Conservation (phyloP, 2,329 filamentous ascomycete species). For the Curvularia spicifera region DNA sequence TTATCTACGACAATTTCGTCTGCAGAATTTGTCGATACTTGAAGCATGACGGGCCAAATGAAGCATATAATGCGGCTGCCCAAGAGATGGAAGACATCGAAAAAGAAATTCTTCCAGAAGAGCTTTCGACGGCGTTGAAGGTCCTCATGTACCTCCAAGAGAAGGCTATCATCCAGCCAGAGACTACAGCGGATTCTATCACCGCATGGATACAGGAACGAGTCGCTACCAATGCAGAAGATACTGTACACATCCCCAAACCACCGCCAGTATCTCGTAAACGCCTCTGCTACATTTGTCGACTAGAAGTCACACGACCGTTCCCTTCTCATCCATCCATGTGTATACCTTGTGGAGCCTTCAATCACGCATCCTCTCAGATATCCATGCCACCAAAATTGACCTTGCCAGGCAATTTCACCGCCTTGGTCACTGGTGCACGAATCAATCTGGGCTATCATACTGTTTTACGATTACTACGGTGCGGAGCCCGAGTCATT, state of each 20-base stretch:
- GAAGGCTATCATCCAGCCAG: conserved; percentile 1
- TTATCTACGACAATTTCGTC: conserved; percentile 5
- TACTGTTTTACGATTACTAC: conserved; percentile 16
- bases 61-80: background rate
- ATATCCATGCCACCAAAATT: conserved; percentile 13
- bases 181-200: conserved; percentile 8
- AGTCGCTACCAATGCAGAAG: background rate
- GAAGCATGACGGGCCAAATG: background rate
- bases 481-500: conserved; percentile 21
- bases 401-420: conserved; percentile 11
- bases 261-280: conserved; percentile 10
- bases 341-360: conserved; percentile 18
- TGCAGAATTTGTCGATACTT: conserved; percentile 1
- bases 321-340: conserved; percentile 13
- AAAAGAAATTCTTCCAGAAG: conserved; percentile 3
- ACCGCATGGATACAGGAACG: background rate
- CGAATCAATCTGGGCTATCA: conserved; percentile 23
- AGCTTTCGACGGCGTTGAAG: conserved; percentile 13
- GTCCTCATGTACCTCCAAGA: conserved; percentile 13
- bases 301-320: conserved; percentile 5
- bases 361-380: conserved; percentile 16
- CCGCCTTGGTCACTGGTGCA: conserved; percentile 20
- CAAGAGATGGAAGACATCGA: background rate
- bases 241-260: background rate
- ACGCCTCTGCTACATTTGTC: conserved; percentile 19